Conservation (phyloP, 805 yeast genomes). For the Candida michaelii region DNA sequence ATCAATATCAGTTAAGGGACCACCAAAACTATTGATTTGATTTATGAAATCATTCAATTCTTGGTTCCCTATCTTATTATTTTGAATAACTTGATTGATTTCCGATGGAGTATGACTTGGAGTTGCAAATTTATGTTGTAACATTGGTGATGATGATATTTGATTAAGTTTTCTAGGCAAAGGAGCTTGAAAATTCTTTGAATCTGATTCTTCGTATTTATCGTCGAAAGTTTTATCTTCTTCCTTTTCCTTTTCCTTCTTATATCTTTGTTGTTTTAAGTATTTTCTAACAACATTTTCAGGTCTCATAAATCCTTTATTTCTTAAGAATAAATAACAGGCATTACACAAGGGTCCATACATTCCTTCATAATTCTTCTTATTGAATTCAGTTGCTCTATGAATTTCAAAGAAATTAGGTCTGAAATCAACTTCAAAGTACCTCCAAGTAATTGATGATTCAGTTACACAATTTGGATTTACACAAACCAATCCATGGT, state of each 20-base stretch:
- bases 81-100: constrained; percentile 38
- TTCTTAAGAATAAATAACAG: constrained; percentile 42
- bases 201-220: neutral
- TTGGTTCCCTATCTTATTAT: constrained; percentile 26
- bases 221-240: neutral
- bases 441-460: constrained; percentile 43
- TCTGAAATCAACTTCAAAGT: constrained; percentile 41
- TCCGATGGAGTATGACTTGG: constrained; percentile 42
- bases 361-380: constrained; percentile 45
- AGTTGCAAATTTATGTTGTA: constrained; percentile 34
- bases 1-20: constrained; percentile 49
- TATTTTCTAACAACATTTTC: constrained; percentile 46
- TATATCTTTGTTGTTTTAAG: constrained; percentile 44
- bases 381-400: constrained; percentile 38
- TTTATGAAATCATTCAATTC: constrained; percentile 43
- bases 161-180: constrained; percentile 15
- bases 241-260: constrained; percentile 32
- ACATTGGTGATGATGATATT: constrained; percentile 29
- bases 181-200: constrained; percentile 5
- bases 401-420: constrained; percentile 38
- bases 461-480: constrained; percentile 41
- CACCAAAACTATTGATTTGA: constrained; percentile 41
- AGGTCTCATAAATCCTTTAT: constrained; percentile 46
- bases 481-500: constrained; percentile 41
- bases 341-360: constrained; percentile 49